A percentile compares a stretch with the other conserved stretches of the same genome.
Conservation (phyloP, 163 green algal species). For the Scenedesmus sp. region DNA sequence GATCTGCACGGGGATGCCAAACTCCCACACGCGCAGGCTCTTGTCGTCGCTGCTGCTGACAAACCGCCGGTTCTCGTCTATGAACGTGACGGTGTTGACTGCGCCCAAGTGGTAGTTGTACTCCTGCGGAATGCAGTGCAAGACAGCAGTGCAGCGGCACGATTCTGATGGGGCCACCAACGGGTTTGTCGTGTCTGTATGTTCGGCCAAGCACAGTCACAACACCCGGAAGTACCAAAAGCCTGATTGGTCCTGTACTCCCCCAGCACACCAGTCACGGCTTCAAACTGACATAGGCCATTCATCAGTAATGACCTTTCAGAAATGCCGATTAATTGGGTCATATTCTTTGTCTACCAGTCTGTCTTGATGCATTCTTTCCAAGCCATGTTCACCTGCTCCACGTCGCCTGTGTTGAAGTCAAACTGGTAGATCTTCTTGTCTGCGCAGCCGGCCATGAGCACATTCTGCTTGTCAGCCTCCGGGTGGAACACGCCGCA, state of each 20-base stretch:
- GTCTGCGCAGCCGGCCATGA: slow-evolving; percentile 94
- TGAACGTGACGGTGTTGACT: slow-evolving; percentile 99
- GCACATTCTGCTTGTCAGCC: slow-evolving; percentile 92
- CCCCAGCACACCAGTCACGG: no score
- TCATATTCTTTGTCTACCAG: no score
- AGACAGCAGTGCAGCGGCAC: no score
- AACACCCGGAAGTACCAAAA: no score
- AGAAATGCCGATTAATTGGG: no score
- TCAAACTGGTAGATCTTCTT: slow-evolving; percentile 99
- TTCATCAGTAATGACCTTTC: no score
- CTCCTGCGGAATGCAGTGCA: slow-evolving; percentile 71
- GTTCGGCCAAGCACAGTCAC: no score
- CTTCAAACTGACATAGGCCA: no score
- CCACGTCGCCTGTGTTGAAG: slow-evolving; percentile 89
- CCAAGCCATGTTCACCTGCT: slow-evolving; percentile 51
- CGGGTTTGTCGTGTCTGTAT: no score
- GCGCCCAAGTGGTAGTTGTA: slow-evolving; percentile 98
- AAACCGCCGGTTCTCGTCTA: slow-evolving; percentile 96
- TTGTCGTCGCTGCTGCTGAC: slow-evolving; percentile 98
- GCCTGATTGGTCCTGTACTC: no score
- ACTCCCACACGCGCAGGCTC: slow-evolving; percentile 98
- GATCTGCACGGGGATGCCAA: slow-evolving; percentile 88
- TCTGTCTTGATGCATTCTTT: neutral
- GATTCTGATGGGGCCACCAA: no score
- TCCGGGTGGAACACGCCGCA: slow-evolving; percentile 92